Base-by-base conservation (phyloP, 2,329 filamentous ascomycete species). In the Rhynchosporium secalis region DNA sequence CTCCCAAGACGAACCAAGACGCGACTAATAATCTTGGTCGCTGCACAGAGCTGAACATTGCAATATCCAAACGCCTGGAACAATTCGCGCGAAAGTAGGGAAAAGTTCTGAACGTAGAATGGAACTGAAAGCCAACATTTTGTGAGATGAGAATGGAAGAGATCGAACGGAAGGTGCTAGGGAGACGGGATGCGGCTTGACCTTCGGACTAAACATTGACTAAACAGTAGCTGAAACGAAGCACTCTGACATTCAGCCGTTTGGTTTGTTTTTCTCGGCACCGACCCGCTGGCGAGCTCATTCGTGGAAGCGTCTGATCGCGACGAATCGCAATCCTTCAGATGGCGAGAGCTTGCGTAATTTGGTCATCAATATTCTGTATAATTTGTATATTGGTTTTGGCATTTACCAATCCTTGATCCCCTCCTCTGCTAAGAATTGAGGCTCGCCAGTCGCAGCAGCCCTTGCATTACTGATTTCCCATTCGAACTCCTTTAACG, bases 401-500 rank as follows among this genome's bases (percentile, higher is more conserved):
- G 26, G 36, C 26, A 26, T 48, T 56, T 67, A 74, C 71, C 71
- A 75, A 59, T 75, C 72, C 61, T 66, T 72, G 6, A 73, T 59
- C 10, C 67, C 70, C 47, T 73, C 66, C 12, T 67, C 61, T 36
- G 49, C 55, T 47, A 71, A 58, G 13, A 47, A 57, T 56, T 68
- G 65, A 8, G 65, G 38, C 38, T 73, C 74, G 6, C 69, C 70
- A 33, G 68, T 69, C 29, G 73, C 73, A 12, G 66, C 68, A 3
- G 66, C 68, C 65, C 74, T 86, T 12, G 88, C 88, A 73, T 90
- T 93, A 56, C 79, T 79, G 31, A 98, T 87, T 76, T 99, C 95
- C 90, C 92, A 97, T 74, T 95, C 86, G 77, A 98, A 98, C 78
- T 99, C 95, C 71, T 86, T 88, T 60, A 99, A 78, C 3, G 89